Evolutionary conservation across 192 early-diverging fungal genomes (phyloP).

Genomic region (Coemansia sp.): DNA sequence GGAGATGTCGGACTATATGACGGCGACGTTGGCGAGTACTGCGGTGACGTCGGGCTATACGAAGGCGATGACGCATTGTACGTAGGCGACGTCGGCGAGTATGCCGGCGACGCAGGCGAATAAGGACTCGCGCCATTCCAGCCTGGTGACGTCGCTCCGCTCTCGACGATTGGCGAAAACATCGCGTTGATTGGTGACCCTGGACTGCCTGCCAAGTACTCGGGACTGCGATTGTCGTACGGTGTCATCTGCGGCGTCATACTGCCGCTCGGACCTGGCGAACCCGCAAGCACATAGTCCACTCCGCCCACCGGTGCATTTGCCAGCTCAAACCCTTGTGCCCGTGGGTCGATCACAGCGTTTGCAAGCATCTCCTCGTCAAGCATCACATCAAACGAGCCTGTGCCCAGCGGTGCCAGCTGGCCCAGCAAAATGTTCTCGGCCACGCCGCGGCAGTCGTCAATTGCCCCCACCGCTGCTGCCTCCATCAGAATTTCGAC

Average conservation of each 20-base stretch:
- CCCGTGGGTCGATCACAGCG: conserved; percentile 60
- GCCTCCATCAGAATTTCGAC: conserved; percentile 98
- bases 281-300: conserved; percentile 56
- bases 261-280: conserved; percentile 59
- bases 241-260: conserved; percentile 80
- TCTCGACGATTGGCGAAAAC: conserved; percentile 82
- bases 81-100: conserved; percentile 71
- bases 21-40: conserved; percentile 71
- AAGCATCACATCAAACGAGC: conserved; percentile 89
- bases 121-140: conserved; percentile 60
- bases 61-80: conserved; percentile 72
- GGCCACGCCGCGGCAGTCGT: conserved; percentile 94
- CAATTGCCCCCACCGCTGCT: conserved; percentile 84
- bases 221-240: conserved; percentile 71
- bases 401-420: conserved; percentile 93
- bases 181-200: conserved; percentile 72
- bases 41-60: conserved; percentile 67
- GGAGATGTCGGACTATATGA: conserved; percentile 68
- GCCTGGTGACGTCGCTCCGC: conserved; percentile 65
- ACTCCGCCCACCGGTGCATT: conserved; percentile 54
- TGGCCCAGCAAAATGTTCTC: conserved; percentile 98
- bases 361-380: conserved; percentile 88
- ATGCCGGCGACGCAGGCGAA: conserved; percentile 58
- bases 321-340: conserved; percentile 56
- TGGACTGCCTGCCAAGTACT: conserved; percentile 61